phyloP scores from a whole-genome alignment of 2,329 filamentous ascomycete species.

The Fusarium pininemorale region DNA sequence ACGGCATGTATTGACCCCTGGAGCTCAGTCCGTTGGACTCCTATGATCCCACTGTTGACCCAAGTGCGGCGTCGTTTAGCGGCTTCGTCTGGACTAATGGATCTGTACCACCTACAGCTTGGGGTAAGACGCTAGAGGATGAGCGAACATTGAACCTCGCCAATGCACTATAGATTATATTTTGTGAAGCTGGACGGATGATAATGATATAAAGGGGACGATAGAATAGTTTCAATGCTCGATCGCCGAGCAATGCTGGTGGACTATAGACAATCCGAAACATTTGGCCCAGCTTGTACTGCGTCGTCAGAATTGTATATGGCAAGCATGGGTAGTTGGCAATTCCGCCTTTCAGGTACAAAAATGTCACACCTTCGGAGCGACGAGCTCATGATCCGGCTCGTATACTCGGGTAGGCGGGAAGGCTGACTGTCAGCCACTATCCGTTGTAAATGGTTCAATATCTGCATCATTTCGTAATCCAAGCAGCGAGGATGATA shows the following conservation, averaged over 20 bases:
- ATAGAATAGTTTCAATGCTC: not conserved
- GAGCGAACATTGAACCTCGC: conserved; percentile 9
- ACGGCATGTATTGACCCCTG: conserved; percentile 14
- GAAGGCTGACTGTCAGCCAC: not conserved
- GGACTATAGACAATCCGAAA: not conserved
- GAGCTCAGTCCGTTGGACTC: conserved; percentile 4
- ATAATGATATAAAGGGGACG: not conserved
- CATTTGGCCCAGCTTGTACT: not conserved
- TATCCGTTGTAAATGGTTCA: not conserved
- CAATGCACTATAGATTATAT: not conserved
- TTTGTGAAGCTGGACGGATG: conserved; percentile 1
- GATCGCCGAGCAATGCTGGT: conserved; percentile 15
- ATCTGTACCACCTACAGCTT: conserved; percentile 30
- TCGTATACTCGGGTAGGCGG: not conserved
- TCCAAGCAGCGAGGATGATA: not conserved
- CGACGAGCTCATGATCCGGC: not conserved
- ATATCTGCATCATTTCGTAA: not conserved
- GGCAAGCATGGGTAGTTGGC: not conserved
- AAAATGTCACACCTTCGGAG: not conserved
- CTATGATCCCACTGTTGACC: conserved; percentile 13
- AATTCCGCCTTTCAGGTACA: not conserved
- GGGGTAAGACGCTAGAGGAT: conserved; percentile 39
- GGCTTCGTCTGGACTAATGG: conserved; percentile 19
- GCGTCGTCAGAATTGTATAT: not conserved
- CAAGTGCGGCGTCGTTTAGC: conserved; percentile 14